Conservation (phyloP, 23 red algal genomes). For the Gracilaria domingensis region DNA sequence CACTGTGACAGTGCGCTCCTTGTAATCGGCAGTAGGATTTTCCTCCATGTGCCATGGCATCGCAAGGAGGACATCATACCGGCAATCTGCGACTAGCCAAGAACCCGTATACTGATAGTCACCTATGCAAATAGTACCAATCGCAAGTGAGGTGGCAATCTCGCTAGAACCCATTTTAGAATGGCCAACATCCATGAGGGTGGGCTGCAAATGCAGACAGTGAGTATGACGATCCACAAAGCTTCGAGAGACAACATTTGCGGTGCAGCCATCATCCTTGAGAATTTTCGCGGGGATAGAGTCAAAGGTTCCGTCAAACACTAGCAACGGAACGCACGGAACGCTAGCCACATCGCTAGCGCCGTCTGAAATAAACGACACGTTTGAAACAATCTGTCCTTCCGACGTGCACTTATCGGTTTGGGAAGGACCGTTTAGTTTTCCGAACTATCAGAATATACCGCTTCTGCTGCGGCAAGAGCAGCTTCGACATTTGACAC, state of each 20-base stretch:
- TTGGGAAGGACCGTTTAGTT: not conserved
- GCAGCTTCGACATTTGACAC: not conserved
- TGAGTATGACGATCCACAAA: not conserved
- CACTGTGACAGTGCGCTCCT: not conserved
- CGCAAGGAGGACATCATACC: slow-evolving; percentile 4
- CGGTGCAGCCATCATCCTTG: slow-evolving; percentile 53
- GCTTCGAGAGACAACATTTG: slow-evolving; percentile 7
- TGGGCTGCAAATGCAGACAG: not conserved
- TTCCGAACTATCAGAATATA: not conserved
- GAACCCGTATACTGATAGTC: not conserved
- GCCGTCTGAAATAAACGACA: not conserved
- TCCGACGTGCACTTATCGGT: slow-evolving; percentile 11
- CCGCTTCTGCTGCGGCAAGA: too few relatives aligned
- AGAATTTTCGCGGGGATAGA: not conserved
- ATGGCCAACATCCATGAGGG: not conserved
- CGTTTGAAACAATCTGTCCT: slow-evolving; percentile 5
- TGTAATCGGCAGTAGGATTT: not conserved
- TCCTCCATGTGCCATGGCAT: not conserved
- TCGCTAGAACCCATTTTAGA: not conserved
- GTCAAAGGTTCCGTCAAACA: not conserved
- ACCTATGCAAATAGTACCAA: not conserved
- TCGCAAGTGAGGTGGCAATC: not conserved
- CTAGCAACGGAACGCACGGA: not conserved
- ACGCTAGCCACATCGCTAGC: not conserved
- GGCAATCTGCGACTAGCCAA: not conserved